phyloP scores from a whole-genome alignment of 495 filamentous ascomycete genomes.

The Staphylotrichum longicolle region DNA sequence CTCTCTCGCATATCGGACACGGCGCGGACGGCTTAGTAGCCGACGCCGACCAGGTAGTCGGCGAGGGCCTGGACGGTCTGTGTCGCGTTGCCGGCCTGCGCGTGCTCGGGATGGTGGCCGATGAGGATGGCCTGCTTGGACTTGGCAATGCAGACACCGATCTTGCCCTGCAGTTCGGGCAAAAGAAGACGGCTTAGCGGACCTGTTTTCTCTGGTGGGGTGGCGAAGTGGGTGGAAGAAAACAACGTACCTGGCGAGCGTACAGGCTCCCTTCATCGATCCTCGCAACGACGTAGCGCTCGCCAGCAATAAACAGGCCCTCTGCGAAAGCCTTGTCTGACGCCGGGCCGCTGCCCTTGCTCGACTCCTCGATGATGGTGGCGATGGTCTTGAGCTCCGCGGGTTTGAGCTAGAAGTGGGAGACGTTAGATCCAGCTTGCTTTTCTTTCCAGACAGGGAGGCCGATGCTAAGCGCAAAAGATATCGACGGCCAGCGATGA shows the following conservation, averaged over 20 bases:
- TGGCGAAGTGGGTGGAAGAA: neutral
- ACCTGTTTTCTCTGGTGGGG: neutral
- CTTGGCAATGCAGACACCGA: constrained; percentile 75
- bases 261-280: constrained; percentile 77
- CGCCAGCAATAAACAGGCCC: constrained; percentile 69
- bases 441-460: neutral
- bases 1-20: neutral
- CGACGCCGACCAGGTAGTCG: constrained; percentile 68
- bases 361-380: constrained; percentile 37
- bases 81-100: constrained; percentile 63
- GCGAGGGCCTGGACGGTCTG: constrained; percentile 65
- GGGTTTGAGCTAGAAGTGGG: constrained; percentile 48
- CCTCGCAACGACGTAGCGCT: constrained; percentile 68
- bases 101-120: constrained; percentile 72
- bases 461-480: too few species aligned
- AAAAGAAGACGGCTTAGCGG: neutral
- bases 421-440: neutral
- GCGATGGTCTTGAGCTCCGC: constrained; percentile 58
- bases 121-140: constrained; percentile 83
- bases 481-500: too few species aligned
- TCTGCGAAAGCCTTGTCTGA: constrained; percentile 47
- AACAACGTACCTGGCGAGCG: constrained; percentile 69
- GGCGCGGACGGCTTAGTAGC: constrained; percentile 54
- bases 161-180: constrained; percentile 61
- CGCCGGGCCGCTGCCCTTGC: constrained; percentile 45